Conservation (phyloP, 495 filamentous ascomycete species). For the Aspergillus sclerotiicarbonarius region DNA sequence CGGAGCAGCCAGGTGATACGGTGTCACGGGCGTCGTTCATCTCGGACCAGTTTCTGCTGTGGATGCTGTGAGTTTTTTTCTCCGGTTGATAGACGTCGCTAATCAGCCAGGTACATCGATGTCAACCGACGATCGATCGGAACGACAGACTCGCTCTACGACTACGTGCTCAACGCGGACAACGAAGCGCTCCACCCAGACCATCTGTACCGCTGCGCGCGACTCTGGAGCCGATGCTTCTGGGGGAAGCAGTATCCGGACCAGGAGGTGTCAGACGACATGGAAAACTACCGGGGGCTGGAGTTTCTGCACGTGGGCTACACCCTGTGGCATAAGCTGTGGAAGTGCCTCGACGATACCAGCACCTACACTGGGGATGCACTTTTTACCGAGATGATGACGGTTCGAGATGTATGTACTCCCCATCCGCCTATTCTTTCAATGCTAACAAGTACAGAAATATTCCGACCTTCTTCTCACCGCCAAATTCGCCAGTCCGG, state of each 20-base stretch:
- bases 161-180: constrained; percentile 35
- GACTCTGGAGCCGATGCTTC: constrained; percentile 44
- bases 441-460: constrained; percentile 25
- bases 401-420: constrained; percentile 32
- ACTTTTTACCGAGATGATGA: constrained; percentile 33
- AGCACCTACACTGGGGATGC: constrained; percentile 30
- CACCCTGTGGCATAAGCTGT: constrained; percentile 39
- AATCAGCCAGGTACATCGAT: constrained; percentile 37
- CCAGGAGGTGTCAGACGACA: constrained; percentile 47
- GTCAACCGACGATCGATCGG: constrained; percentile 34
- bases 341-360: constrained; percentile 33
- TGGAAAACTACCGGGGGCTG: constrained; percentile 45
- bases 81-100: constrained; percentile 3
- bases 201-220: constrained; percentile 38
- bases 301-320: constrained; percentile 38
- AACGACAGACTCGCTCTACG: constrained; percentile 37
- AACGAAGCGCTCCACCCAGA: constrained; percentile 41
- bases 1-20: constrained; percentile 14
- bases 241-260: constrained; percentile 48
- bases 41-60: constrained; percentile 39
- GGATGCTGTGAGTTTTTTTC: constrained; percentile 34
- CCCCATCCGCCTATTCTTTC: neutral
- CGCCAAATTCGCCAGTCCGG: constrained; percentile 34
- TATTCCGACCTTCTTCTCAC: constrained; percentile 45
- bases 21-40: constrained; percentile 36